Evolutionary conservation across 495 filamentous ascomycete species (phyloP).

Genomic region (Penicillium malachiteum): DNA sequence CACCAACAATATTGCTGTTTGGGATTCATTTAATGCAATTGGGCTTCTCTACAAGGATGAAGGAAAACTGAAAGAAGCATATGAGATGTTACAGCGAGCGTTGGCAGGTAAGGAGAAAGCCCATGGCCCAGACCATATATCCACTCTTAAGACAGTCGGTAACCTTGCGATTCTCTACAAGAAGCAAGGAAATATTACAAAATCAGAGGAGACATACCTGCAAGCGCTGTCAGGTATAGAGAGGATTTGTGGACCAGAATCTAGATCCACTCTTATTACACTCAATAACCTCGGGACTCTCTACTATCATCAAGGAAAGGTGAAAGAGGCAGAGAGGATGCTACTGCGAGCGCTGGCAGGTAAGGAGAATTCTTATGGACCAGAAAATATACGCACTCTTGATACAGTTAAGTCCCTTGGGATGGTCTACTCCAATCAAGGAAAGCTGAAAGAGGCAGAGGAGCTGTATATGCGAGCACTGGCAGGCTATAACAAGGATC

Average conservation of each 20-base stretch:
- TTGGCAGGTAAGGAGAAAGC: conserved; percentile 31
- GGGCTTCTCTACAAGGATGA: conserved; percentile 22
- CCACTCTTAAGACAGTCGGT: conserved; percentile 28
- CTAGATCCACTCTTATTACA: no score
- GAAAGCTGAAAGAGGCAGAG: conserved; percentile 40
- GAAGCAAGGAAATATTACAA: no score
- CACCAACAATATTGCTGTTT: no score
- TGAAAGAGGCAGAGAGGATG: conserved; percentile 36
- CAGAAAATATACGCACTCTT: conserved; percentile 33
- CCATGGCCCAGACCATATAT: conserved; percentile 32
- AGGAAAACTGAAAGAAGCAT: conserved; percentile 30
- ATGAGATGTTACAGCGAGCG: conserved; percentile 33
- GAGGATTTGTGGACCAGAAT: no score
- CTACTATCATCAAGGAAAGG: conserved; percentile 33
- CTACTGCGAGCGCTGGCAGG: conserved; percentile 28
- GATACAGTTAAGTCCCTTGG: conserved; percentile 36
- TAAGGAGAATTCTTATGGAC: conserved; percentile 35
- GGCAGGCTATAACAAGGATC: no score
- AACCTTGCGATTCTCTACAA: no score
- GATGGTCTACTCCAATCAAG: conserved; percentile 30
- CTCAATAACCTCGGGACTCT: conserved; percentile 36
- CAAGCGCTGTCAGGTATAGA: no score
- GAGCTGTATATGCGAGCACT: no score
- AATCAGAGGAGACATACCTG: no score
- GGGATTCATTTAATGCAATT: no score